phyloP scores from a whole-genome alignment of 2,329 filamentous ascomycete genomes.

The Westerdykella ornata region DNA sequence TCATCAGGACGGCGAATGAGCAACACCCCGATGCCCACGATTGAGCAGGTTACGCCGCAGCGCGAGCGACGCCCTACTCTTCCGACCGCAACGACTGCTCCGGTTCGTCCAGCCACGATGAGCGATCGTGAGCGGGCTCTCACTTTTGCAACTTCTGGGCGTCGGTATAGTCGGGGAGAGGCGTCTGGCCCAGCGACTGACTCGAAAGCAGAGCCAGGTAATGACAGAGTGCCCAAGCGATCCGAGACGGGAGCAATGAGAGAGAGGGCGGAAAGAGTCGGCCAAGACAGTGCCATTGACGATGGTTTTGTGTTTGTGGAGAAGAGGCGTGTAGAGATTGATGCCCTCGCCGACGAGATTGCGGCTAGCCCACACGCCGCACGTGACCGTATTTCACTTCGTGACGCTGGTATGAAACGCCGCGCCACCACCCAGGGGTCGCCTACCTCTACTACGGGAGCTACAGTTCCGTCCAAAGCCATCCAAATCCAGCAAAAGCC shows the following conservation, averaged over 20 bases:
- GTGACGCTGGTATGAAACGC: constrained; percentile 60
- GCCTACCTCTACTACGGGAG: constrained; percentile 62
- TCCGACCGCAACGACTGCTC: constrained; percentile 42
- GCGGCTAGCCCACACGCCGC: constrained; percentile 66
- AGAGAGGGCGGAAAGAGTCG: constrained; percentile 57
- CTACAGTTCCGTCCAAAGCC: constrained; percentile 63
- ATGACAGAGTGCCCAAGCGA: constrained; percentile 39
- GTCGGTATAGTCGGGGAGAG: constrained; percentile 52
- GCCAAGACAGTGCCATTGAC: constrained; percentile 83
- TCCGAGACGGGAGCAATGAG: constrained; percentile 34
- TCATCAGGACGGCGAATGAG: constrained; percentile 24
- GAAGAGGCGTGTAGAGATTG: constrained; percentile 91
- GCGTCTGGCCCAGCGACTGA: constrained; percentile 41
- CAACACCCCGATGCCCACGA: constrained; percentile 28
- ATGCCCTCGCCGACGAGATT: constrained; percentile 92
- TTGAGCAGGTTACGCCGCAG: constrained; percentile 32
- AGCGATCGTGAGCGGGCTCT: constrained; percentile 32
- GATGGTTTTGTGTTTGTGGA: constrained; percentile 95
- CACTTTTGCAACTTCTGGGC: constrained; percentile 49
- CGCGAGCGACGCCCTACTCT: constrained; percentile 42
- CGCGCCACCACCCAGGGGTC: constrained; percentile 71
- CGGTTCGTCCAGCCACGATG: constrained; percentile 35
- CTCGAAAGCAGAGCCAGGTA: constrained; percentile 44
- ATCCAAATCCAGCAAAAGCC: constrained; percentile 66
- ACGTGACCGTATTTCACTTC: constrained; percentile 44